Evolutionary conservation across 495 filamentous ascomycete species (phyloP), one percentile per base, ranked within the genome.

Genomic region (Penicillium malachiteum): DNA sequence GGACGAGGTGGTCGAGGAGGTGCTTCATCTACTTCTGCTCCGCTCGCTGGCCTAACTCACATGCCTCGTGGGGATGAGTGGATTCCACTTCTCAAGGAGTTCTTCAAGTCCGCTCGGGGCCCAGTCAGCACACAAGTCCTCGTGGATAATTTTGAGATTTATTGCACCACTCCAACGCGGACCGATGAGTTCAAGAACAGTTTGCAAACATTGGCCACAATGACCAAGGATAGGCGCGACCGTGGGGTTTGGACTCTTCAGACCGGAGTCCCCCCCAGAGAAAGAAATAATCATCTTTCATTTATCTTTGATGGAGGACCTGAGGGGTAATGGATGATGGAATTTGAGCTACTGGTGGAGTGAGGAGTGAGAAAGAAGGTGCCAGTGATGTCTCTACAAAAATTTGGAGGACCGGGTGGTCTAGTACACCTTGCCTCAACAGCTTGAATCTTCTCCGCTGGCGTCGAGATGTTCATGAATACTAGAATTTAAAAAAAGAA

Each of bases 91-190:
- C 92, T 96, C 37, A 82, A 84, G 10, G 80, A 85, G 39, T 96
- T 86, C 56, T 81, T 96, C 45, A 74, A 73, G 31, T 69, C 80
- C 12, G 90, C 93, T 53, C 87, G 85, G 3, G 90, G 90, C 1
- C 74, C 79, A 12, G 89, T 85, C 7, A 82, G 85, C 26, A 90
- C 85, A 14, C 87, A 91, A 72, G 78, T 85, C 70, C 71, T 96
- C 56, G 84, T 95, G 17, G 86, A 93, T 61, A 88, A 95, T 57
- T 96, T 92, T 44, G 83, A 85, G 64, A 76, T 76, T n/a, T 84
- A 75, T 52, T 85, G 83, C 58, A 74, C 71, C 1, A 84, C 78
- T 16, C 64, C 75, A 31, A 71, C 81, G 59, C 73, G 75, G 42
- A 81, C 76, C 26, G 76, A 77, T n/a, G 83, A 87, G 62, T 88